Conservation (phyloP, 2,329 filamentous ascomycete species). For the Rutstroemia sp. region DNA sequence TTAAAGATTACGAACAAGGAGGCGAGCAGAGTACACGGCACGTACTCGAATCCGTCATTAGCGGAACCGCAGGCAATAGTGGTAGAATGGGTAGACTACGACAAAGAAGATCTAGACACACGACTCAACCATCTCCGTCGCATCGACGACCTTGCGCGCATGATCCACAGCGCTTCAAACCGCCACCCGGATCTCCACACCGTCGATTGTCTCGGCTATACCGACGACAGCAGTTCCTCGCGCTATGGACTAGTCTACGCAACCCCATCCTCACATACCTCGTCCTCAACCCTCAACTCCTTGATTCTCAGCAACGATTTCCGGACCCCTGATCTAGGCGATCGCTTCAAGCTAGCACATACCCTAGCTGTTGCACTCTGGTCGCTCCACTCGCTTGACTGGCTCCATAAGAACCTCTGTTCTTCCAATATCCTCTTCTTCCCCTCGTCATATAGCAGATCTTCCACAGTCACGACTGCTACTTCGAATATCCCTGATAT, state of each 20-base stretch:
- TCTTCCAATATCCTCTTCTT: constrained; percentile 37
- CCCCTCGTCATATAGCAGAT: constrained; percentile 32
- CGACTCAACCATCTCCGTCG: constrained; percentile 37
- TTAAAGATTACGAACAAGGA: constrained; percentile 24
- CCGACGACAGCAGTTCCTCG: constrained; percentile 32
- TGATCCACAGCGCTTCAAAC: constrained; percentile 39
- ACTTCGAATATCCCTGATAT: constrained; percentile 35
- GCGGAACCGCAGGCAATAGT: constrained; percentile 28
- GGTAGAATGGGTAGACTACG: constrained; percentile 40
- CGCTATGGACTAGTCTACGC: constrained; percentile 40
- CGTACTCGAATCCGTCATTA: constrained; percentile 30
- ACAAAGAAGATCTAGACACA: constrained; percentile 33
- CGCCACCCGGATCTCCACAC: constrained; percentile 40
- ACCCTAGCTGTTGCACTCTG: constrained; percentile 38
- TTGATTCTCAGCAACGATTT: constrained; percentile 34
- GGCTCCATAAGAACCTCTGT: constrained; percentile 40
- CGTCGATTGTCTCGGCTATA: constrained; percentile 41
- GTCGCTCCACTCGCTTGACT: constrained; percentile 46
- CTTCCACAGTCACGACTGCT: constrained; percentile 21
- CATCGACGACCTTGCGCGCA: constrained; percentile 39
- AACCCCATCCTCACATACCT: constrained; percentile 26
- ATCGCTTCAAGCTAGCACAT: constrained; percentile 35
- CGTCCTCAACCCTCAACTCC: constrained; percentile 34
- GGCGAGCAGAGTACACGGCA: constrained; percentile 27
- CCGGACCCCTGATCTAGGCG: constrained; percentile 39